phyloP scores from a whole-genome alignment of 2,329 filamentous ascomycete genomes.

The Epichloe festucae region DNA sequence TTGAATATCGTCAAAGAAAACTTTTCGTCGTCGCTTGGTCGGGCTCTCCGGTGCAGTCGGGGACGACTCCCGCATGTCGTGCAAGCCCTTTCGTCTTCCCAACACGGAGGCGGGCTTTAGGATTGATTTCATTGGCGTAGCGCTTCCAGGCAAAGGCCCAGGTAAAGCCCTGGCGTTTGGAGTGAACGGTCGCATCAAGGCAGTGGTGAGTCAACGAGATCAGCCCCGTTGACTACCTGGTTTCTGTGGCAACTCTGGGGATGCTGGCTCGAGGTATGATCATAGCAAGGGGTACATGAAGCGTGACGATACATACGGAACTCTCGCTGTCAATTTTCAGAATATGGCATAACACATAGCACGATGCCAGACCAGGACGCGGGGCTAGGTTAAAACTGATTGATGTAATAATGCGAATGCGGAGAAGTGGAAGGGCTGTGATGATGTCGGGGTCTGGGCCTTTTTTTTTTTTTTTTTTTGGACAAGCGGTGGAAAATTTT shows the following conservation, averaged over 20 bases:
- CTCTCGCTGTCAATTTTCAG: neutral
- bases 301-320: neutral
- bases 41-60: constrained; percentile 26
- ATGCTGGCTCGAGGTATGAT: neutral
- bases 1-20: constrained; percentile 45
- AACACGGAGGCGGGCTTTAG: constrained; percentile 35
- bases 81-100: constrained; percentile 30
- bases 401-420: neutral
- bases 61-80: constrained; percentile 29
- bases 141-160: constrained; percentile 19
- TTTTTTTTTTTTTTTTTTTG: neutral
- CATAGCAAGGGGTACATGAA: neutral
- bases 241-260: neutral
- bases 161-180: constrained; percentile 21
- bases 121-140: constrained; percentile 39
- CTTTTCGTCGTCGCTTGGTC: constrained; percentile 41
- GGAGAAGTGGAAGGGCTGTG: neutral
- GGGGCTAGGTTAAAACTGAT: neutral
- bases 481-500: constrained; percentile 12
- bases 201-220: neutral
- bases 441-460: constrained; percentile 8
- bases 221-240: neutral
- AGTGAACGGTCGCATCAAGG: constrained; percentile 21
- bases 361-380: neutral
- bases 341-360: neutral